Evolutionary conservation across 495 filamentous ascomycete species (phyloP).

Genomic region (Aspergillus bridgeri): DNA sequence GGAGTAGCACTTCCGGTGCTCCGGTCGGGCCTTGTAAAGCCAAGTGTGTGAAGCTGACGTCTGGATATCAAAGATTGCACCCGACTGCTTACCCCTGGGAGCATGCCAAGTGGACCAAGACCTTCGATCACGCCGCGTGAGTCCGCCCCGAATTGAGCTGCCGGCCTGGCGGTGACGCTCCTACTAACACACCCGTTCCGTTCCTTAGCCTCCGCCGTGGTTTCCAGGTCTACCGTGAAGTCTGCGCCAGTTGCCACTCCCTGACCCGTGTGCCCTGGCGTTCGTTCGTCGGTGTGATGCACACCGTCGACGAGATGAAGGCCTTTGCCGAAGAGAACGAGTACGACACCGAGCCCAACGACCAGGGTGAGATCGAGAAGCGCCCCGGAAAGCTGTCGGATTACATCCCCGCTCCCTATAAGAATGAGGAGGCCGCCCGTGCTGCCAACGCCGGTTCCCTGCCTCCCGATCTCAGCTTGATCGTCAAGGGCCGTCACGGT

Average conservation of each 20-base stretch:
- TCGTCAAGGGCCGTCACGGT: slow-evolving; percentile 95
- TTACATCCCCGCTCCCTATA: slow-evolving; percentile 92
- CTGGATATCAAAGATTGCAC: slow-evolving; percentile 66
- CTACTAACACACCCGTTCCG: slow-evolving; percentile 20
- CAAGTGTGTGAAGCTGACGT: slow-evolving; percentile 12
- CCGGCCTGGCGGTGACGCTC: slow-evolving; percentile 3
- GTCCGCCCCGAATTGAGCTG: slow-evolving; percentile 27
- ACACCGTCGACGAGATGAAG: slow-evolving; percentile 98
- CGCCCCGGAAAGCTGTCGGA: slow-evolving; percentile 97
- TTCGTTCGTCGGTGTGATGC: slow-evolving; percentile 79
- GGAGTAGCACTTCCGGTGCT: slow-evolving; percentile 20
- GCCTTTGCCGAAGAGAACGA: slow-evolving; percentile 95
- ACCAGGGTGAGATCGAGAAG: slow-evolving; percentile 96
- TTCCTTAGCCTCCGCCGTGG: slow-evolving; percentile 83
- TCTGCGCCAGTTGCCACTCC: slow-evolving; percentile 97
- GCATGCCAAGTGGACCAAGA: slow-evolving; percentile 83
- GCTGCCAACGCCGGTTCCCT: slow-evolving; percentile 98
- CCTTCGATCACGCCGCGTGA: slow-evolving; percentile 96
- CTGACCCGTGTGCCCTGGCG: slow-evolving; percentile 92
- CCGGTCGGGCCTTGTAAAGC: slow-evolving; percentile 21
- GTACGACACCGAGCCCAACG: slow-evolving; percentile 97
- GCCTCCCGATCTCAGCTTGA: slow-evolving; percentile 95
- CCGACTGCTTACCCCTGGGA: slow-evolving; percentile 93
- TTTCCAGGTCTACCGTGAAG: slow-evolving; percentile 99
- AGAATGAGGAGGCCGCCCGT: slow-evolving; percentile 97